Base-by-base conservation (phyloP, 2,329 filamentous ascomycete genomes). In the Knufia fluminis region DNA sequence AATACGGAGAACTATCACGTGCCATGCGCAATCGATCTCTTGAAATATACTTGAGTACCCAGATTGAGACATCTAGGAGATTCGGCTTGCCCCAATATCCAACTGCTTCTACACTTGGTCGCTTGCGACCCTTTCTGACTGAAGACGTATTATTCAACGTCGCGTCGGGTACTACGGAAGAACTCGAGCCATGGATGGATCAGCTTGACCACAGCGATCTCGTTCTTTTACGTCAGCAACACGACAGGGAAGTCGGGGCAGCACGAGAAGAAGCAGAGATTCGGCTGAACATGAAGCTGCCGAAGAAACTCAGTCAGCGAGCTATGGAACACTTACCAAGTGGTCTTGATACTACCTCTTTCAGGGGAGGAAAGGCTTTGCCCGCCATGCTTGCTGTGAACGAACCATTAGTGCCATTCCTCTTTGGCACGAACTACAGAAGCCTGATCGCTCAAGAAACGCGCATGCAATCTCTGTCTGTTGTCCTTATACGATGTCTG, bases 1-100 rank as follows among this genome's bases (percentile, higher is more conserved):
- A 83, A 44, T 86, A 95, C 64, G 94, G 92, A 16, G 92, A 98
- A 65, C 74, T 98, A 7, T 98, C 92, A 2, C 79, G 92, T 54
- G 92, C 92, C 0, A 98, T 98, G 92, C 78, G 94, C 50, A 98
- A 98, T 67, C 80, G 92, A 64, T 89, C 89, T 43, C 77, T 96
- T 22, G 94, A 98, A 66, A 84, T 98, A 8, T 92, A 83, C 60
- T 72, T 98, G 40, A 74, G 81, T 54, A 61, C 69, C 3, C 66
- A 67, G 1, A 65, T 69, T 28, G 26, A 56, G n/a, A n/a, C n/a
- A n/a, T n/a, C 7, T 54, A 54, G 12, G 40, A 54, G 16, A 48
- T 52, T 16, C 44, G 52, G 26, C 32, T 39, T 40, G 3, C 39
- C 55, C 35, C 42, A 49, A 36, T 59, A 57, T 45, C 54, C 55